phyloP scores from a whole-genome alignment of 805 yeast species.

The Saccharomycopsis sp. region DNA sequence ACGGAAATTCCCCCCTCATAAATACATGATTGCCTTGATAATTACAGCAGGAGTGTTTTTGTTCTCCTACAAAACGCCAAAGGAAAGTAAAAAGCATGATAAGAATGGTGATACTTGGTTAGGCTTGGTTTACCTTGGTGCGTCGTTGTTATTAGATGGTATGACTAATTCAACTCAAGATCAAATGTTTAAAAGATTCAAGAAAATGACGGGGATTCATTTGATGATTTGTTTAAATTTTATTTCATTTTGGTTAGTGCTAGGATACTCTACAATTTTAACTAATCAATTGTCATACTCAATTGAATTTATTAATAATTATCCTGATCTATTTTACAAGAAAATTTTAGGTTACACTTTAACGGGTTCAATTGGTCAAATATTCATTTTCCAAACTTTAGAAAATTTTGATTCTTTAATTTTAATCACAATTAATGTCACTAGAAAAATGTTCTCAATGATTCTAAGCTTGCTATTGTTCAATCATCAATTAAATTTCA shows the following conservation, averaged over 20 bases:
- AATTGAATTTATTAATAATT: slow-evolving; percentile 37
- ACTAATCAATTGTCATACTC: slow-evolving; percentile 47
- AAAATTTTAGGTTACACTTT: slow-evolving; percentile 63
- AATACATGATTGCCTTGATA: slow-evolving; percentile 67
- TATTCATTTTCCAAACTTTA: slow-evolving; percentile 82
- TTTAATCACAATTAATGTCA: slow-evolving; percentile 88
- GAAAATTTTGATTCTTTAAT: slow-evolving; percentile 81
- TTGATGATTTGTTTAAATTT: slow-evolving; percentile 70
- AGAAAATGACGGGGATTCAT: slow-evolving; percentile 68
- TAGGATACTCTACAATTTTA: slow-evolving; percentile 39
- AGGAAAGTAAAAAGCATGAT: slow-evolving; percentile 21
- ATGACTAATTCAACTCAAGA: slow-evolving; percentile 92
- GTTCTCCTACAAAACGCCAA: slow-evolving; percentile 52
- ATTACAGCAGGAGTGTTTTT: slow-evolving; percentile 79
- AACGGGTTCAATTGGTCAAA: slow-evolving; percentile 88
- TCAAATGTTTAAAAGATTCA: slow-evolving; percentile 52
- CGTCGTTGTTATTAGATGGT: slow-evolving; percentile 79
- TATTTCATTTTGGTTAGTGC: slow-evolving; percentile 39
- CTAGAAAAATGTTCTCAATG: slow-evolving; percentile 96
- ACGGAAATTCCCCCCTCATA: slow-evolving; percentile 63
- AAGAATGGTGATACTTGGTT: slow-evolving; percentile 33
- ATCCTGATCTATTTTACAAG: slow-evolving; percentile 43
- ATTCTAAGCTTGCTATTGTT: slow-evolving; percentile 77
- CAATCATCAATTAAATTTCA: slow-evolving; percentile 58
- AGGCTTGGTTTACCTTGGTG: slow-evolving; percentile 55